These are phyloP conservation scores for Luzula sylvatica DNA, from an alignment of 176 grass and related monocot species.

Conservation along the genomic window DNA sequence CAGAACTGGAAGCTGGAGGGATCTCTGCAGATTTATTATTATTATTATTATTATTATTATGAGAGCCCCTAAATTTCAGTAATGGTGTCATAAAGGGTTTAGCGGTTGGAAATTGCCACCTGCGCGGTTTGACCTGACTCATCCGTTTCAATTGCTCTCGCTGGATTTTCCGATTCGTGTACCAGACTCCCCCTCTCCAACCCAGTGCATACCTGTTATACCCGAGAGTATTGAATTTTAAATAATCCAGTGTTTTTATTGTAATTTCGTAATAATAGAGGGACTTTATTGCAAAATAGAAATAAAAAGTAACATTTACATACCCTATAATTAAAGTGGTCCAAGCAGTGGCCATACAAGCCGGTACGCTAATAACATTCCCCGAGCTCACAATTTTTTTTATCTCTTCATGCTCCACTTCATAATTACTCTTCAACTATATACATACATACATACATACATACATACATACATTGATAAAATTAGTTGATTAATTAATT, in stretches of 20 bases:
- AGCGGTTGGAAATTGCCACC: constrained; percentile 35
- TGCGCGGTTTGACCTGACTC: constrained; percentile 60
- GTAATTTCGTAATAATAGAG: no score
- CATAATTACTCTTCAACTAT: constrained; percentile 64
- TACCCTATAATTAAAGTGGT: constrained; percentile 64
- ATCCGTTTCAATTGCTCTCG: constrained; percentile 68
- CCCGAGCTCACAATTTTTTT: constrained; percentile 72
- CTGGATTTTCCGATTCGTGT: constrained; percentile 36
- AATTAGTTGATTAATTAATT: no score
- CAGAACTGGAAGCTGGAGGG: constrained; percentile 9
- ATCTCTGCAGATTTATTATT: constrained; percentile 10
- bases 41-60: no score
- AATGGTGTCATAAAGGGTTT: constrained; percentile 12
- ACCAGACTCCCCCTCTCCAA: constrained; percentile 82
- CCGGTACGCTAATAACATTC: constrained; percentile 43
- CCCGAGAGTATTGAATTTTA: no score
- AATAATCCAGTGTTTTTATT: no score
- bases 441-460: background rate
- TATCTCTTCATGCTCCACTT: constrained; percentile 64
- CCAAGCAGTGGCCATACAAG: constrained; percentile 61
- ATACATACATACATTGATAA: no score
- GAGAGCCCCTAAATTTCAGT: constrained; percentile 16
- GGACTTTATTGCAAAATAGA: no score
- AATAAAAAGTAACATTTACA: no score
- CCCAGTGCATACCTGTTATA: constrained; percentile 64